Base-by-base conservation (phyloP, 257 asterid genomes). In the Verbena officinalis region DNA sequence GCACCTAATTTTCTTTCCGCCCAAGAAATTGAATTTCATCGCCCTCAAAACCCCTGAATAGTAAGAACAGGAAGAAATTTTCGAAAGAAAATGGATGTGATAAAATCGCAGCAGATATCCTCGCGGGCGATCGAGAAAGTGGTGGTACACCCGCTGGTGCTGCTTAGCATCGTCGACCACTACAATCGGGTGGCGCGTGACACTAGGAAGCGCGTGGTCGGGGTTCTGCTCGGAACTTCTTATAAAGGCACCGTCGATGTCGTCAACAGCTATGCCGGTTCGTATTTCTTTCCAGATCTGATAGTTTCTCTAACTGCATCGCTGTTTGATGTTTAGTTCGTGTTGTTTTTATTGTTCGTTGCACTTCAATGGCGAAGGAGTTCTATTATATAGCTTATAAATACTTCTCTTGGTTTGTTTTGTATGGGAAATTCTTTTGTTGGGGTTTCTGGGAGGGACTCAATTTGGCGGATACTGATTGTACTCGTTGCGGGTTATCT, bases 201-300 rank as follows among this genome's bases (percentile, higher is more conserved):
- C 60, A 81, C 95, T 27, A 82, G 81, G 83, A 89, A 89, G 74
- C 94, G 97, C 61, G 97, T 93, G 46, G 86, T 93, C 14, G 96
- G 96, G 22, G 90, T 93, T 78, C 80, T 90, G 38, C 96, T 93
- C 19, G 97, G 98, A 2, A 79, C 83, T 54, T 89, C 97, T 15
- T 80, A 73, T 22, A 85, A 83, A 73, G 98, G 98, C 77, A 90
- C 91, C 50, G 96, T 93, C 63, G 98, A 93, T 76, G 91, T 93
- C 68, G 86, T 94, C 77, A 93, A 93, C 81, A 84, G 94, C 92
- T 93, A 90, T 58, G 98, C 98, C 24, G 97, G 98, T 89, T 4
- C 9, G 77, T 71, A 11, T 67, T 64, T 36, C 9, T 38, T 36
- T 44, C 60, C 73, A 66, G 95, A 84, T 92, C 95, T 84, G 78